phyloP scores from a whole-genome alignment of 2,329 filamentous ascomycete genomes.

The Mariannaea sp. region DNA sequence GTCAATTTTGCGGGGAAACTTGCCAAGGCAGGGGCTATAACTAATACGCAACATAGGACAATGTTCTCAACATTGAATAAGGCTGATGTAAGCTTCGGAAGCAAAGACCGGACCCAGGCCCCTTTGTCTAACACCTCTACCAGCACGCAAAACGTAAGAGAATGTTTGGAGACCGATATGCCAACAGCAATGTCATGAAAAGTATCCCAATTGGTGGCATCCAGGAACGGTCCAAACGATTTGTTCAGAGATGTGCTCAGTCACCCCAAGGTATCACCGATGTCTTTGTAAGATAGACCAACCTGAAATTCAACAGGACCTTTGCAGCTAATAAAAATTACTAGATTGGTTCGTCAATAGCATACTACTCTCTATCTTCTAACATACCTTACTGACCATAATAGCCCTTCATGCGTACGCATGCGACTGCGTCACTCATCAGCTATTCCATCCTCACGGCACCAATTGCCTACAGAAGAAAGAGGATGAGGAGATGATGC shows the following conservation, averaged over 20 bases:
- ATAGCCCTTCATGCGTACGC: slow-evolving; percentile 66
- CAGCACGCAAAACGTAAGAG: slow-evolving; percentile 68
- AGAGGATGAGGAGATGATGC: slow-evolving; percentile 68
- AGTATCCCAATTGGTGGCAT: slow-evolving; percentile 61
- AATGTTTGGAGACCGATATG: slow-evolving; percentile 68
- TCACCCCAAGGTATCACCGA: slow-evolving; percentile 56
- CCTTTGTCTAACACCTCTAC: slow-evolving; percentile 1
- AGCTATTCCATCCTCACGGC: slow-evolving; percentile 70
- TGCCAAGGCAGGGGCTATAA: not conserved
- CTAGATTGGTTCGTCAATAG: slow-evolving; percentile 40
- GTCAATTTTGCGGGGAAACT: slow-evolving; percentile 7
- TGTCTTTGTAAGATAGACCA: slow-evolving; percentile 57
- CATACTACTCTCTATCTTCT: not conserved
- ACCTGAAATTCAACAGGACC: too few relatives aligned
- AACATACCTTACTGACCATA: slow-evolving; percentile 27
- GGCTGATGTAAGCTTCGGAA: slow-evolving; percentile 49
- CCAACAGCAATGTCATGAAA: slow-evolving; percentile 69
- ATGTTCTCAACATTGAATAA: slow-evolving; percentile 65
- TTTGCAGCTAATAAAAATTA: slow-evolving; percentile 15
- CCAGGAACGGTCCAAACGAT: slow-evolving; percentile 58
- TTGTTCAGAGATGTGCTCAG: slow-evolving; percentile 57
- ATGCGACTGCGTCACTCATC: slow-evolving; percentile 70
- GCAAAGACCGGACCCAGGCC: not conserved
- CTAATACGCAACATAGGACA: slow-evolving; percentile 50
- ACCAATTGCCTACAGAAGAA: slow-evolving; percentile 61